These are phyloP conservation scores for Dothistroma septosporum DNA, from an alignment of 2,329 filamentous ascomycete species.

Conservation along the genomic window DNA sequence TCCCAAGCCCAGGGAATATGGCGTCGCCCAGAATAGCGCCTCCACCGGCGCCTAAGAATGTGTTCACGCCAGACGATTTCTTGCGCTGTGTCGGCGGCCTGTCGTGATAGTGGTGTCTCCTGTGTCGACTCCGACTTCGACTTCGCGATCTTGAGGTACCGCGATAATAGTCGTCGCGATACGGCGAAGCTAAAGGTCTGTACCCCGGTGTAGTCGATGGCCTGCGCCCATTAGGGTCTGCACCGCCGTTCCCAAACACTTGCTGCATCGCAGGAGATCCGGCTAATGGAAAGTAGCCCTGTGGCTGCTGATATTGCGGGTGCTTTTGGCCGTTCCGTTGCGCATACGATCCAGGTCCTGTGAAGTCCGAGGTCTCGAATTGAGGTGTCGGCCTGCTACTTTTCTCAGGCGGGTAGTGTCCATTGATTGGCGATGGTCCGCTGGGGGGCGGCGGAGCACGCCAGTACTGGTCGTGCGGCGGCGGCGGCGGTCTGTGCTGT, in stretches of 20 bases:
- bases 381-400: conserved; percentile 10
- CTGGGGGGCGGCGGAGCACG: conserved; percentile 22
- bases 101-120: conserved; percentile 21
- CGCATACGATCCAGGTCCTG: not conserved
- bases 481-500: conserved; percentile 20
- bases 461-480: conserved; percentile 18
- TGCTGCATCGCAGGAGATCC: conserved; percentile 15
- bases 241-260: conserved; percentile 11
- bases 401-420: conserved; percentile 18
- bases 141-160: conserved; percentile 16
- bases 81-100: conserved; percentile 16
- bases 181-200: conserved; percentile 16
- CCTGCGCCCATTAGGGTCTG: conserved; percentile 6
- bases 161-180: conserved; percentile 11
- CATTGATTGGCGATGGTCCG: conserved; percentile 16
- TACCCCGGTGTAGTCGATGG: conserved; percentile 16
- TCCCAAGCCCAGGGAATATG: conserved; percentile 42
- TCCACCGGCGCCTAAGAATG: conserved; percentile 44
- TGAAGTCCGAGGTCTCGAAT: conserved; percentile 15
- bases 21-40: conserved; percentile 44
- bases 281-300: conserved; percentile 12
- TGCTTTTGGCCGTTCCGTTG: conserved; percentile 15
- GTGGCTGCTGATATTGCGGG: conserved; percentile 17
- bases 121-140: conserved; percentile 22
- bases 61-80: conserved; percentile 31